phyloP scores from a whole-genome alignment of 1,284 basidiomycete species.

The Omphalotus olearius region DNA sequence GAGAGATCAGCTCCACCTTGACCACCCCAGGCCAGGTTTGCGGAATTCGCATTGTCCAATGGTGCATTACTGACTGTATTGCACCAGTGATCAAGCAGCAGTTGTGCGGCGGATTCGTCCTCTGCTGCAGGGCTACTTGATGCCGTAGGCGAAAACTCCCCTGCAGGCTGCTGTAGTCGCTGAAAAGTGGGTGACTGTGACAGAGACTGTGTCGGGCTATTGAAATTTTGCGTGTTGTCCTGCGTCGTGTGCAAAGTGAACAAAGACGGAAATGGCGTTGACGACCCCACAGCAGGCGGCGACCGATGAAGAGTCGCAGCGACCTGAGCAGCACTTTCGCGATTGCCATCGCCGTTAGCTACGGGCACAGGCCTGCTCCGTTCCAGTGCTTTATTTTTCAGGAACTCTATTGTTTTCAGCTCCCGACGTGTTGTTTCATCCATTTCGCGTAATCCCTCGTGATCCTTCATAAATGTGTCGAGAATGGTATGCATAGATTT shows the following conservation, averaged over 20 bases:
- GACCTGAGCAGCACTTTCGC: slow-evolving; percentile 44
- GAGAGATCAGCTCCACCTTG: slow-evolving; percentile 53
- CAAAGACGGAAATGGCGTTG: slow-evolving; percentile 33
- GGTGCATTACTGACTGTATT: slow-evolving; percentile 66
- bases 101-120: slow-evolving; percentile 72
- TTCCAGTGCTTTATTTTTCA: slow-evolving; percentile 55
- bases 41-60: slow-evolving; percentile 44
- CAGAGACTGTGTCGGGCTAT: slow-evolving; percentile 28
- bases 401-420: slow-evolving; percentile 75
- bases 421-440: slow-evolving; percentile 80
- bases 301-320: slow-evolving; percentile 46
- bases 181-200: slow-evolving; percentile 54
- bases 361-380: slow-evolving; percentile 17
- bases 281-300: slow-evolving; percentile 26
- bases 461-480: slow-evolving; percentile 71
- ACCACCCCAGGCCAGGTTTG: slow-evolving; percentile 59
- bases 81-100: slow-evolving; percentile 77
- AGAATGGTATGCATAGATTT: slow-evolving; percentile 72
- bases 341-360: slow-evolving; percentile 18
- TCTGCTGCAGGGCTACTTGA: slow-evolving; percentile 59
- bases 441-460: slow-evolving; percentile 63
- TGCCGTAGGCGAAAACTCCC: slow-evolving; percentile 48
- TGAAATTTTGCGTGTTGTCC: slow-evolving; percentile 18
- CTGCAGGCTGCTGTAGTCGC: slow-evolving; percentile 50
- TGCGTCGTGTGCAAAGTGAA: slow-evolving; percentile 21